Conservation (phyloP, 306 rosid genomes). For the Lagenaria siceraria region DNA sequence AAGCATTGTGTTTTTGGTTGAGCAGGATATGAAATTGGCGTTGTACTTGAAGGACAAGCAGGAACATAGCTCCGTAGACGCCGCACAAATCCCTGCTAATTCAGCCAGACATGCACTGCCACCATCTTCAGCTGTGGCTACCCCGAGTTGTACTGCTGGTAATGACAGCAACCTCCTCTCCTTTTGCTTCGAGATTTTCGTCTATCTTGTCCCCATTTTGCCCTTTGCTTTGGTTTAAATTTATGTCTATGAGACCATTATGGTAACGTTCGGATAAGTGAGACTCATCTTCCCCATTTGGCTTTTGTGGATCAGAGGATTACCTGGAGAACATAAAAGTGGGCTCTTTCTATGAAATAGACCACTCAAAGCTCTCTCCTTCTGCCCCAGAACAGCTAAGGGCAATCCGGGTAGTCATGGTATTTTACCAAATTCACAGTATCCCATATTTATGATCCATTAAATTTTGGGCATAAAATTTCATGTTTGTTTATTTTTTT, state of each 20-base stretch:
- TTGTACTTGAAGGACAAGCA: slow-evolving; percentile 22
- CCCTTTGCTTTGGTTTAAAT: not conserved
- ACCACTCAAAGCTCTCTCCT: slow-evolving; percentile 44
- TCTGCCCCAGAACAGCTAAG: slow-evolving; percentile 43
- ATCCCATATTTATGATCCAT: not conserved
- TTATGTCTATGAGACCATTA: not conserved
- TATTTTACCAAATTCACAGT: slow-evolving; percentile 2
- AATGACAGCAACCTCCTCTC: slow-evolving; percentile 4
- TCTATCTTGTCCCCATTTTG: not conserved
- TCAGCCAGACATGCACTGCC: slow-evolving; percentile 35
- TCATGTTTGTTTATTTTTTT: not conserved
- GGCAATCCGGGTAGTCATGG: slow-evolving; percentile 56
- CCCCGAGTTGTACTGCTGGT: slow-evolving; percentile 23
- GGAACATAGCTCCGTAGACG: slow-evolving; percentile 13
- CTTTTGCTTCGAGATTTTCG: not conserved
- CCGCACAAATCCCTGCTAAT: slow-evolving; percentile 19
- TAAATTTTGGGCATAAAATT: not conserved
- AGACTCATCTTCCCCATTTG: not conserved
- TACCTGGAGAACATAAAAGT: slow-evolving; percentile 30
- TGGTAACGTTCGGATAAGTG: not conserved
- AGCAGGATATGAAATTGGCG: slow-evolving; percentile 20
- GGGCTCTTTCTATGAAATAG: slow-evolving; percentile 55
- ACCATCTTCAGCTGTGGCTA: slow-evolving; percentile 18
- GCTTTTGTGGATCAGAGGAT: slow-evolving; percentile 21
- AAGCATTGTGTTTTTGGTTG: not conserved